Conservation (phyloP, 176 grass and related monocot species). For the Hsuehochloa calcarea region DNA sequence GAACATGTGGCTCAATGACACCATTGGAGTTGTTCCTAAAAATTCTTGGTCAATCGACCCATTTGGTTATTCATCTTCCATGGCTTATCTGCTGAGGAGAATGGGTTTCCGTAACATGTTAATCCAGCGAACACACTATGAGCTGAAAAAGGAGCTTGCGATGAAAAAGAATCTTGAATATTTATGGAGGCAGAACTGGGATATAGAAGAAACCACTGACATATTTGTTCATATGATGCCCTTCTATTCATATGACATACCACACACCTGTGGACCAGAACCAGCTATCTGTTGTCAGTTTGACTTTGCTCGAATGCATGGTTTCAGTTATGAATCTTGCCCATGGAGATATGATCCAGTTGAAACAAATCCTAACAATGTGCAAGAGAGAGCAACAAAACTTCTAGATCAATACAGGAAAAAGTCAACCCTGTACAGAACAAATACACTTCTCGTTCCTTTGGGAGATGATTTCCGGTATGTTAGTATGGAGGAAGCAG, state of each 20-base stretch:
- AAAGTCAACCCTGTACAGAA: constrained; percentile 94
- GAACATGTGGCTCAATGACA: constrained; percentile 92
- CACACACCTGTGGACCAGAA: constrained; percentile 98
- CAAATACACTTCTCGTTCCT: constrained; percentile 92
- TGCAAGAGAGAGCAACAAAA: constrained; percentile 74
- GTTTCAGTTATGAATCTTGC: constrained; percentile 75
- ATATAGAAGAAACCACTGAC: constrained; percentile 83
- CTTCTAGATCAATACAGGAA: constrained; percentile 97
- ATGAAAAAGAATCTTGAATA: constrained; percentile 84
- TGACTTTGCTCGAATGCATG: constrained; percentile 90
- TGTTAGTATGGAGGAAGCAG: constrained; percentile 82
- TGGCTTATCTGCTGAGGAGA: constrained; percentile 87
- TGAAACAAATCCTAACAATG: constrained; percentile 78
- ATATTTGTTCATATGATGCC: constrained; percentile 99
- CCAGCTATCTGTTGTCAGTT: constrained; percentile 99
- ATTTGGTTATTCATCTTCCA: constrained; percentile 96
- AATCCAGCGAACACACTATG: constrained; percentile 97
- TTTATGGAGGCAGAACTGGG: constrained; percentile 98
- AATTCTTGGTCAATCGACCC: constrained; percentile 99
- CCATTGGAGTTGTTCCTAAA: constrained; percentile 86
- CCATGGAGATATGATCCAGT: constrained; percentile 84
- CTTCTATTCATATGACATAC: constrained; percentile 99
- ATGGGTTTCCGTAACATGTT: constrained; percentile 98
- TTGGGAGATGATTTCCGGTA: constrained; percentile 98
- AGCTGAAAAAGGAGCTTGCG: constrained; percentile 94